Conservation (phyloP, 1,139 yeast species). For the Geotrichum phurueaensis region DNA sequence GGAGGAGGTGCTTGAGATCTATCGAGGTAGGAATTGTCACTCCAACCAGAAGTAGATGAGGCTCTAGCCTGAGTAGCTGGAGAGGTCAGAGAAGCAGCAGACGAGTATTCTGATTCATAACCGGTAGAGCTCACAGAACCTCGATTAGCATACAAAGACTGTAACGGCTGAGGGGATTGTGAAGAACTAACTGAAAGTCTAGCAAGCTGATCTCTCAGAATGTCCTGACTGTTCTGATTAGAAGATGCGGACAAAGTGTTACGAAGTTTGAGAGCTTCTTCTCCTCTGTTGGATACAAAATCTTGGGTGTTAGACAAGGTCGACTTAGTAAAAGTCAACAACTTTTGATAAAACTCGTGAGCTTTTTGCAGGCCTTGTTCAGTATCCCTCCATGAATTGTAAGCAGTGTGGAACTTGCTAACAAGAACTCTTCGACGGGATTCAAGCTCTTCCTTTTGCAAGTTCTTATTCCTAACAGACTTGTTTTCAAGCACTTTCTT, state of each 20-base stretch:
- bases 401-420: constrained; percentile 45
- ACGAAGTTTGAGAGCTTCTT: constrained; percentile 31
- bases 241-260: constrained; percentile 17
- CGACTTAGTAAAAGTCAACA: constrained; percentile 43
- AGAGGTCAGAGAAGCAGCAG: neutral
- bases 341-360: constrained; percentile 52
- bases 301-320: constrained; percentile 38
- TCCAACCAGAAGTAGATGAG: neutral
- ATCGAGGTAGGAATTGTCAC: neutral
- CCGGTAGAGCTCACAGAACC: neutral
- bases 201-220: constrained; percentile 26
- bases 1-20: constrained; percentile 8
- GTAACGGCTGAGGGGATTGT: constrained; percentile 1
- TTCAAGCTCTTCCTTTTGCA: constrained; percentile 38
- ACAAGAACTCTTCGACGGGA: constrained; percentile 40
- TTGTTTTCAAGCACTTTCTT: constrained; percentile 46
- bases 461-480: constrained; percentile 36
- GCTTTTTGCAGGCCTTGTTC: constrained; percentile 58
- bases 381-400: constrained; percentile 52
- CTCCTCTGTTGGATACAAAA: constrained; percentile 35
- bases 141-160: neutral
- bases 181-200: constrained; percentile 22
- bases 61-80: neutral
- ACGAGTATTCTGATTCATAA: neutral
- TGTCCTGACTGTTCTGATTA: constrained; percentile 23